Conservation (phyloP, 441 rosid species). For the Populus hybrid region DNA sequence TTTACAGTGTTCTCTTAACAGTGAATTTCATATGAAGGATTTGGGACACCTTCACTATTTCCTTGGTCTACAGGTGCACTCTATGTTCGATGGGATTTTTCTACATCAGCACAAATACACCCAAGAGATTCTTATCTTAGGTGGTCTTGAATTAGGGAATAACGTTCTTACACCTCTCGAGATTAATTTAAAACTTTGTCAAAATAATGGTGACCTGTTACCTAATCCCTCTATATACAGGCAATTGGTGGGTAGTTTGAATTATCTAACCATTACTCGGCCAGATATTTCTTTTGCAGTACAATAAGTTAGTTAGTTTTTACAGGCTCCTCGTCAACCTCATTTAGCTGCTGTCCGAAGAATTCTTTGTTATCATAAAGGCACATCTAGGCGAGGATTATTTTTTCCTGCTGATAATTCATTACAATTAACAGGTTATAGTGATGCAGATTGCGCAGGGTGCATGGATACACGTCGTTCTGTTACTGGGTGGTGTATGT, state of each 20-base stretch:
- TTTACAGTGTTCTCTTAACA: background rate
- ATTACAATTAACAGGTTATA: background rate
- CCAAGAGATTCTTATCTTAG: background rate
- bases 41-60: too few species aligned
- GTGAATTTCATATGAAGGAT: background rate
- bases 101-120: background rate
- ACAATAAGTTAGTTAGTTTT: background rate
- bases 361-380: background rate
- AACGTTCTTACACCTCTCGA: background rate
- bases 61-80: background rate
- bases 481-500: too few species aligned
- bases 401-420: background rate
- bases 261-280: background rate
- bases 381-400: background rate
- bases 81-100: background rate
- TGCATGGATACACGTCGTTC: too few species aligned
- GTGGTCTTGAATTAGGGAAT: too few species aligned
- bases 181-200: background rate
- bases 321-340: background rate
- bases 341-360: too few species aligned
- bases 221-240: background rate
- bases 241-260: background rate
- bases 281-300: background rate
- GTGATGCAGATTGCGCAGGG: background rate
- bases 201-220: too few species aligned